Percentiles rank a stretch among this genome's conserved stretches.
These are phyloP conservation scores for Nemania bipapillata DNA, from an alignment of 2,329 filamentous ascomycete genomes.

Conservation along the genomic window DNA sequence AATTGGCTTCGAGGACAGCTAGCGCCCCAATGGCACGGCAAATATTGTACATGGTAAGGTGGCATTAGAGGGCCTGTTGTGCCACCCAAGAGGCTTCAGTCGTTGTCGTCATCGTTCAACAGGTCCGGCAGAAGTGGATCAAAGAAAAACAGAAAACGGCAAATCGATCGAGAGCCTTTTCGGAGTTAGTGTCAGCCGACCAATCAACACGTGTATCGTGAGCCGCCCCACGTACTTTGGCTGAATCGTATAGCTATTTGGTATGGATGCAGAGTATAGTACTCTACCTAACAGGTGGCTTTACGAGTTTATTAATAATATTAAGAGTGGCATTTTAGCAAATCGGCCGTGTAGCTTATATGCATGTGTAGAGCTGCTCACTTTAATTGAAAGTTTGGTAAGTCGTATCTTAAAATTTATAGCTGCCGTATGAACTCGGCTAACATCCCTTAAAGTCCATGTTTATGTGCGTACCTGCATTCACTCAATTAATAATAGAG, in stretches of 20 bases:
- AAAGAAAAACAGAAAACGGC: slow-evolving; percentile 24
- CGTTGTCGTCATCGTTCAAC: slow-evolving; percentile 35
- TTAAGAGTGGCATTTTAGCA: background rate
- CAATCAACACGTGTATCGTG: slow-evolving; percentile 4
- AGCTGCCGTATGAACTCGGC: background rate
- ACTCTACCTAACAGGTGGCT: background rate
- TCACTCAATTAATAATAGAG: too few relatives aligned
- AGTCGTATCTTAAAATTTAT: background rate
- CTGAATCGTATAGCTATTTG: background rate
- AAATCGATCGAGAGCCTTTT: slow-evolving; percentile 15
- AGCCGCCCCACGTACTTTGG: background rate
- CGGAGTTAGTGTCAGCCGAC: slow-evolving; percentile 11
- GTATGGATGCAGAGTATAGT: background rate
- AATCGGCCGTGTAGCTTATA: background rate
- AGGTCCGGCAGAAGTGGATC: slow-evolving; percentile 31
- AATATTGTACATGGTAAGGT: slow-evolving; percentile 19
- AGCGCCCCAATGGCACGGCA: background rate
- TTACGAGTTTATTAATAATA: background rate
- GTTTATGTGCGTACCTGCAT: too few relatives aligned
- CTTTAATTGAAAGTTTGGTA: background rate
- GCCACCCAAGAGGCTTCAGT: slow-evolving; percentile 31
- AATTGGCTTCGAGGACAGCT: background rate
- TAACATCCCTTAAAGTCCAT: too few relatives aligned
- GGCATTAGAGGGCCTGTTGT: slow-evolving; percentile 22
- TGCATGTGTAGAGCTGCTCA: background rate